Percentiles rank a stretch among this genome's conserved stretches.
Conservation (phyloP, 2,329 filamentous ascomycete genomes). For the Trichoderma harzianum region DNA sequence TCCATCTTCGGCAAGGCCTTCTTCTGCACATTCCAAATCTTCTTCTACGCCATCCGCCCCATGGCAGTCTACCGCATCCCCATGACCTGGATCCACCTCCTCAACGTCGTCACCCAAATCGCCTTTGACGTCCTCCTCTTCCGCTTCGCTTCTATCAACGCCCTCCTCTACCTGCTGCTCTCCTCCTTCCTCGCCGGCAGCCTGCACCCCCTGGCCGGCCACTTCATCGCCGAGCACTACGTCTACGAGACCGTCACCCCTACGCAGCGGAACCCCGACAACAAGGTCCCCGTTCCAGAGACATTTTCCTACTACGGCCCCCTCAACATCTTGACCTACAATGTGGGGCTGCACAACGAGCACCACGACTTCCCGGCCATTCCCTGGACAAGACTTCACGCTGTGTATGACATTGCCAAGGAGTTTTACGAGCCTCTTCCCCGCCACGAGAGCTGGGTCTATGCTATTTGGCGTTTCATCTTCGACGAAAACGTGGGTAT, state of each 20-base stretch:
- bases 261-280: slow-evolving; percentile 54
- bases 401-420: slow-evolving; percentile 72
- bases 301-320: slow-evolving; percentile 97
- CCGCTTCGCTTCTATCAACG: slow-evolving; percentile 55
- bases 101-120: slow-evolving; percentile 77
- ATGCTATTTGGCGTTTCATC: slow-evolving; percentile 95
- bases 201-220: slow-evolving; percentile 88
- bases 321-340: slow-evolving; percentile 90
- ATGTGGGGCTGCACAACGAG: slow-evolving; percentile 96
- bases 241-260: slow-evolving; percentile 66
- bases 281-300: slow-evolving; percentile 72
- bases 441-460: slow-evolving; percentile 82
- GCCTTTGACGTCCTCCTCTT: slow-evolving; percentile 72
- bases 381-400: slow-evolving; percentile 84
- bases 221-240: slow-evolving; percentile 98
- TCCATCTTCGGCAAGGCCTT: slow-evolving; percentile 95
- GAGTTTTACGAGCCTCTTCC: slow-evolving; percentile 93
- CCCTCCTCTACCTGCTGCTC: slow-evolving; percentile 78
- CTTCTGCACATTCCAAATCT: slow-evolving; percentile 98
- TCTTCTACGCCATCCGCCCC: slow-evolving; percentile 95
- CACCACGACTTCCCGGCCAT: slow-evolving; percentile 98
- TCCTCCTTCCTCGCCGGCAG: slow-evolving; percentile 92
- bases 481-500: slow-evolving; percentile 85
- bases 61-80: slow-evolving; percentile 92
- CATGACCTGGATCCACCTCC: slow-evolving; percentile 76